These are phyloP conservation scores for Aspergillus novofumigatus DNA, from an alignment of 2,329 filamentous ascomycete genomes.

Conservation along the genomic window DNA sequence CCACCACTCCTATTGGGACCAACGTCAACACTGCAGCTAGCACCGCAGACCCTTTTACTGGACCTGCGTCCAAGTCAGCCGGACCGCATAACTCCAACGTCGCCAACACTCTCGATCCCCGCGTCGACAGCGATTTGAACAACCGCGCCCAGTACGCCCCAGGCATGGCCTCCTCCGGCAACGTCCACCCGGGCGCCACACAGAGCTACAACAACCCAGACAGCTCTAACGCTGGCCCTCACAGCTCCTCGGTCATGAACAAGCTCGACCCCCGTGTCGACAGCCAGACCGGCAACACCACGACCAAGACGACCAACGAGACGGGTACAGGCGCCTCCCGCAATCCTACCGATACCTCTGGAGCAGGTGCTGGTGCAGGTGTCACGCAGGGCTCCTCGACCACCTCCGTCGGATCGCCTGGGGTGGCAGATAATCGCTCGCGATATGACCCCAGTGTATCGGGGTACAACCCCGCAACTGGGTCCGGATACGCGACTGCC, in stretches of 20 bases:
- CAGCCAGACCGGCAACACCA: slow-evolving; percentile 17
- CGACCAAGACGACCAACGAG: slow-evolving; percentile 15
- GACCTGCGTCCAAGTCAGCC: slow-evolving; percentile 12
- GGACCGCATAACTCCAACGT: slow-evolving; percentile 15
- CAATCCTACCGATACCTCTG: slow-evolving; percentile 3
- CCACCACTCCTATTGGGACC: slow-evolving; percentile 10
- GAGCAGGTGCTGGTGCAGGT: neutral
- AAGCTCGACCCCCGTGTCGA: slow-evolving; percentile 27
- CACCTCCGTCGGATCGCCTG: slow-evolving; percentile 22
- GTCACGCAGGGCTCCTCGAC: slow-evolving; percentile 25
- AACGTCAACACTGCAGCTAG: slow-evolving; percentile 6
- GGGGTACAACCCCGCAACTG: slow-evolving; percentile 25
- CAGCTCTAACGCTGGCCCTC: slow-evolving; percentile 13
- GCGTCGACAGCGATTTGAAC: slow-evolving; percentile 32
- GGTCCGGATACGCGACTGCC: slow-evolving; percentile 17
- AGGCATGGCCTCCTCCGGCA: slow-evolving; percentile 10
- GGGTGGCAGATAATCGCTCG: slow-evolving; percentile 12
- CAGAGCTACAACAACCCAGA: neutral
- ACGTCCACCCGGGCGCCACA: slow-evolving; percentile 9
- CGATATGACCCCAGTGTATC: slow-evolving; percentile 16
- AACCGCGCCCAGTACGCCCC: slow-evolving; percentile 19
- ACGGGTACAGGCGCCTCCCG: slow-evolving; percentile 7
- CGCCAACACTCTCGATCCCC: slow-evolving; percentile 39
- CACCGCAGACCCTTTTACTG: slow-evolving; percentile 8
- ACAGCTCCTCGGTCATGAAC: slow-evolving; percentile 20